A percentile compares a stretch with the other conserved stretches of the same genome.
These are phyloP conservation scores for Ulvella scutata DNA, from an alignment of 139 green algal species.

Conservation along the genomic window DNA sequence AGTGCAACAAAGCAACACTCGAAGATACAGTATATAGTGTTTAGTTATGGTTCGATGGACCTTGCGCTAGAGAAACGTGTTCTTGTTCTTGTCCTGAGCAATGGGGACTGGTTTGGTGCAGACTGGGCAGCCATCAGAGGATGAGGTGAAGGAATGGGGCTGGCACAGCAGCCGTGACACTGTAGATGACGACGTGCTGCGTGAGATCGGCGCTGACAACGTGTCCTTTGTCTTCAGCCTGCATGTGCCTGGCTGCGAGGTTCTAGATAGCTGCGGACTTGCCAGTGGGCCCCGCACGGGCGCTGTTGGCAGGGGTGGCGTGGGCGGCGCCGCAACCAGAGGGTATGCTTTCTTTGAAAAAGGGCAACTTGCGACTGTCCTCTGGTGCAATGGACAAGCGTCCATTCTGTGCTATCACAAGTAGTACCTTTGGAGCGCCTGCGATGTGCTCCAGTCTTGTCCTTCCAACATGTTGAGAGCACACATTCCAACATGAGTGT, in stretches of 20 bases:
- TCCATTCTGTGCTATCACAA: too few species aligned
- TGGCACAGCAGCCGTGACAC: constrained; percentile 60
- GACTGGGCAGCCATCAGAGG: constrained; percentile 68
- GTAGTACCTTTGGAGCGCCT: too few species aligned
- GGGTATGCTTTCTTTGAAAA: too few species aligned
- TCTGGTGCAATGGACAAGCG: too few species aligned
- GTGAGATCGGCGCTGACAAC: constrained; percentile 23
- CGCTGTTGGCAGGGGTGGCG: not conserved
- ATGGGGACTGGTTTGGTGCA: too few species aligned
- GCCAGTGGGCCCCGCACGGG: not conserved
- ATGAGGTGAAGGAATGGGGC: constrained; percentile 80
- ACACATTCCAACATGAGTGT: too few species aligned
- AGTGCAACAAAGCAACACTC: not conserved
- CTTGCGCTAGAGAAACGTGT: not conserved
- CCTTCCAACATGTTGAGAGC: too few species aligned
- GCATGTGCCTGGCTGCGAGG: constrained; percentile 18
- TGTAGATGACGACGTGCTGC: constrained; percentile 64
- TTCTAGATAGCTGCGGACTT: not conserved
- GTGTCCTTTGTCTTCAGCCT: constrained; percentile 85
- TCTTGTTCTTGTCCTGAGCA: constrained; percentile 1
- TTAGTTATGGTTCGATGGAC: not conserved
- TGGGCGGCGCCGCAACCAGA: too few species aligned
- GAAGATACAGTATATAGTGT: not conserved
- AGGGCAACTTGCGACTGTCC: too few species aligned
- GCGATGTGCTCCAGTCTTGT: too few species aligned